Conservation (phyloP, 2,329 filamentous ascomycete genomes). For the Aspergillus unguis region DNA sequence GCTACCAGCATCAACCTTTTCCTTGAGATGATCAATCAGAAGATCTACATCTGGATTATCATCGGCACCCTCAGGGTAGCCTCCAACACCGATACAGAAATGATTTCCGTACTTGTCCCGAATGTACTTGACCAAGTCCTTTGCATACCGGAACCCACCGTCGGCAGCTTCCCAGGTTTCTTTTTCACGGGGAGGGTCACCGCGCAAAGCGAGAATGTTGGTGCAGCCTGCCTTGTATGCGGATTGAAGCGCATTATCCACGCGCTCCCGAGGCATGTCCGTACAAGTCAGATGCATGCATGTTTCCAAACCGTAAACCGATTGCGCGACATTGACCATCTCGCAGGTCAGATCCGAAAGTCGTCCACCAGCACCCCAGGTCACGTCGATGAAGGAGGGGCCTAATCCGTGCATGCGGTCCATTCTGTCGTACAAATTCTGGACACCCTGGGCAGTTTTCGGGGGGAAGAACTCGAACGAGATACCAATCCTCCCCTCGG, state of each 20-base stretch:
- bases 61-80: slow-evolving; percentile 93
- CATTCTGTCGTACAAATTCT: slow-evolving; percentile 99
- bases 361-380: slow-evolving; percentile 93
- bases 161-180: slow-evolving; percentile 90
- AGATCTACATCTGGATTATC: slow-evolving; percentile 84
- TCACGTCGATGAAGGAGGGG: slow-evolving; percentile 95
- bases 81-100: slow-evolving; percentile 96
- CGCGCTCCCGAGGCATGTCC: slow-evolving; percentile 90
- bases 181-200: slow-evolving; percentile 88
- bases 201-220: slow-evolving; percentile 90
- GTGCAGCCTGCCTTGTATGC: slow-evolving; percentile 95
- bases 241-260: slow-evolving; percentile 80
- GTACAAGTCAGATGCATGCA: slow-evolving; percentile 99
- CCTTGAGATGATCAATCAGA: slow-evolving; percentile 87
- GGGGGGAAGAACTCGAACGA: slow-evolving; percentile 99
- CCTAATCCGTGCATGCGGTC: slow-evolving; percentile 96
- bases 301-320: slow-evolving; percentile 91
- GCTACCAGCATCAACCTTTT: slow-evolving; percentile 92
- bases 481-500: slow-evolving; percentile 78
- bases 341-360: slow-evolving; percentile 91
- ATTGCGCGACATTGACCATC: slow-evolving; percentile 95
- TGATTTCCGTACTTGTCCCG: slow-evolving; percentile 75
- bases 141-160: slow-evolving; percentile 85
- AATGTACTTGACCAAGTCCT: slow-evolving; percentile 84
- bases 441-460: slow-evolving; percentile 84